Conservation (phyloP, 768 basidiomycete genomes). For the Pleurotus giganteus region DNA sequence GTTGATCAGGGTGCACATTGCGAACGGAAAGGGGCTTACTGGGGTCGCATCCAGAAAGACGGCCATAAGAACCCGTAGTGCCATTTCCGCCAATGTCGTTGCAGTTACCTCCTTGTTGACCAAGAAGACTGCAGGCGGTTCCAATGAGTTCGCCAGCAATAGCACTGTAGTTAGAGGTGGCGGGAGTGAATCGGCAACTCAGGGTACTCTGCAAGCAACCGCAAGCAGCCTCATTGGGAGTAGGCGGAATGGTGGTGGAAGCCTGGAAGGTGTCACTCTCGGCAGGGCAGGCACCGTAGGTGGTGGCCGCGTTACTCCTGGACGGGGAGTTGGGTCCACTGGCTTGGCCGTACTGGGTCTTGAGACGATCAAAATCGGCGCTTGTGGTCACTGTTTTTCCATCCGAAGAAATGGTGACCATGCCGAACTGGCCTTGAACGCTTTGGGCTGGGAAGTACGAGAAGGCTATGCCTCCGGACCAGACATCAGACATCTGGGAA, state of each 20-base stretch:
- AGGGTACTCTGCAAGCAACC: constrained; percentile 66
- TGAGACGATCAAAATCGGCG: constrained; percentile 66
- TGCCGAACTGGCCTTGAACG: constrained; percentile 75
- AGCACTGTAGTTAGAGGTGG: constrained; percentile 55
- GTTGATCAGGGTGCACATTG: constrained; percentile 1
- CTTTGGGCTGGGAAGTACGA: constrained; percentile 86
- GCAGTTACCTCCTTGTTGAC: constrained; percentile 59
- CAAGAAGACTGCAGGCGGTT: constrained; percentile 75
- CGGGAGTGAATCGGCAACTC: constrained; percentile 71
- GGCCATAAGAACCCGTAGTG: constrained; percentile 71
- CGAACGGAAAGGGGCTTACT: constrained; percentile 39
- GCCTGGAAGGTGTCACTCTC: constrained; percentile 60
- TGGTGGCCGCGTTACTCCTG: constrained; percentile 35
- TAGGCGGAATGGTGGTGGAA: constrained; percentile 72
- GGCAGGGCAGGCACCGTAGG: constrained; percentile 66
- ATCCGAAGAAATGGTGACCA: constrained; percentile 74
- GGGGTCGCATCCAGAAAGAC: constrained; percentile 76
- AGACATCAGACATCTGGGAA: constrained; percentile 69
- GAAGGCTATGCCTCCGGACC: constrained; percentile 89
- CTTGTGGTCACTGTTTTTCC: constrained; percentile 63
- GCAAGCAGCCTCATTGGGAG: constrained; percentile 81
- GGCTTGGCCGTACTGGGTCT: constrained; percentile 56
- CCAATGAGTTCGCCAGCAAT: constrained; percentile 63
- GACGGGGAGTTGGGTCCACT: constrained; percentile 63
- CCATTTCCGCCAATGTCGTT: constrained; percentile 72